A percentile compares a stretch with the other conserved stretches of the same genome.
phyloP scores from a whole-genome alignment of 1,284 basidiomycete species.

The Apiotrichum gracile region DNA sequence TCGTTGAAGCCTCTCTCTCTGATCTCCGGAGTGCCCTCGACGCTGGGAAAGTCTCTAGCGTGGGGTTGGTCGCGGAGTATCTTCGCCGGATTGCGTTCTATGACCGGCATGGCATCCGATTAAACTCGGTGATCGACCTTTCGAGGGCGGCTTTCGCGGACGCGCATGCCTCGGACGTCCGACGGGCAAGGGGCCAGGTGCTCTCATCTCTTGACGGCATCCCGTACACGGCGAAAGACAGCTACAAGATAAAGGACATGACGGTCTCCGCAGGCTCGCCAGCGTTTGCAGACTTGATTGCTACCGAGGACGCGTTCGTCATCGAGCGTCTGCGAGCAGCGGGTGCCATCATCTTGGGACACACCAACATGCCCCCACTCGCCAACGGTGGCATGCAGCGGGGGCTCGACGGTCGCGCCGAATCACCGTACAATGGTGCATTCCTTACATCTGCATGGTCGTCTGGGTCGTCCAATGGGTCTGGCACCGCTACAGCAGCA shows the following conservation, averaged over 20 bases:
- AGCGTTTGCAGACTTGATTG: constrained; percentile 6
- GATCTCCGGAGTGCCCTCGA: constrained; percentile 6
- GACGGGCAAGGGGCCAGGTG: not conserved
- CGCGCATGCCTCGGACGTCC: constrained; percentile 2
- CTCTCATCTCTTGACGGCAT: constrained; percentile 8
- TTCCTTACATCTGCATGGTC: constrained; percentile 7
- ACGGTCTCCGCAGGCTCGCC: constrained; percentile 4
- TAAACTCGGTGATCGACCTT: constrained; percentile 2
- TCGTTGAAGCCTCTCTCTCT: constrained; percentile 6
- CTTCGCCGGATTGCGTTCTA: constrained; percentile 8
- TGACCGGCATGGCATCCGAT: constrained; percentile 5
- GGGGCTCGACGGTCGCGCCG: constrained; percentile 10
- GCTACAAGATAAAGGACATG: constrained; percentile 3
- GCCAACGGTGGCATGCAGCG: constrained; percentile 14
- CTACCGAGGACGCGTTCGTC: constrained; percentile 2
- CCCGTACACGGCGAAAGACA: constrained; percentile 9
- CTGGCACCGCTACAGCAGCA: constrained; percentile 6
- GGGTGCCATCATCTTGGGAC: constrained; percentile 4
- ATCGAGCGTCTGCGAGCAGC: not conserved
- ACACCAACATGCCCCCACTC: constrained; percentile 8
- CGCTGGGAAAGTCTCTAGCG: not conserved
- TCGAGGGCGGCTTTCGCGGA: not conserved
- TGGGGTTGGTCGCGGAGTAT: constrained; percentile 5
- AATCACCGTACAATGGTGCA: constrained; percentile 7
- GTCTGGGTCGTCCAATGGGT: constrained; percentile 8